These are phyloP conservation scores for Botrytis medusae DNA, from an alignment of 2,329 filamentous ascomycete species.

Conservation along the genomic window DNA sequence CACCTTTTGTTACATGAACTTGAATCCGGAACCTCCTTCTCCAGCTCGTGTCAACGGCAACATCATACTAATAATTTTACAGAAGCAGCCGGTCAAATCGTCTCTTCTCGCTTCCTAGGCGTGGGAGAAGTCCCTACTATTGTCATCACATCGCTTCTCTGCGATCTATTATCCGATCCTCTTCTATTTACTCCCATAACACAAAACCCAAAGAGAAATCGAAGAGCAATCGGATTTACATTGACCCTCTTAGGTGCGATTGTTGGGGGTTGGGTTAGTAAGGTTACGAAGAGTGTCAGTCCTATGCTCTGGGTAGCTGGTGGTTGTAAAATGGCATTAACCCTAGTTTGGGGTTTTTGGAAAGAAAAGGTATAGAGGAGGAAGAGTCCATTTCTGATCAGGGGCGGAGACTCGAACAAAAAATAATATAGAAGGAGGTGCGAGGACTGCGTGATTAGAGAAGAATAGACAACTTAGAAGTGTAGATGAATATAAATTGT, in stretches of 20 bases:
- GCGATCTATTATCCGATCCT: slow-evolving; percentile 69
- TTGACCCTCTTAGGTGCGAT: slow-evolving; percentile 51
- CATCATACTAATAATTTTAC: background rate
- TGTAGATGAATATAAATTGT: slow-evolving; percentile 5
- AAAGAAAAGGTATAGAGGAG: background rate
- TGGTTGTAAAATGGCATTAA: slow-evolving; percentile 52
- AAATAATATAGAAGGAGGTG: background rate
- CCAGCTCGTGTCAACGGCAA: background rate
- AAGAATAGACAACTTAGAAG: background rate
- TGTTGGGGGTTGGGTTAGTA: slow-evolving; percentile 46
- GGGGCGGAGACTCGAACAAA: background rate
- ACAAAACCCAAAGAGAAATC: slow-evolving; percentile 50
- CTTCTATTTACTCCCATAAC: slow-evolving; percentile 43
- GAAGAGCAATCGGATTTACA: slow-evolving; percentile 49
- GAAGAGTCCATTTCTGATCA: background rate
- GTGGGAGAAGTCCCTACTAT: slow-evolving; percentile 70
- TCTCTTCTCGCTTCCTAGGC: slow-evolving; percentile 67
- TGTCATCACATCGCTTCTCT: slow-evolving; percentile 76
- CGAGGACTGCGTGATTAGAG: background rate
- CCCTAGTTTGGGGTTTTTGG: slow-evolving; percentile 50
- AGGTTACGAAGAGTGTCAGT: slow-evolving; percentile 50
- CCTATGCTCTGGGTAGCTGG: slow-evolving; percentile 42
- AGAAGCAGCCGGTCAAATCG: slow-evolving; percentile 72
- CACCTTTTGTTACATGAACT: background rate
- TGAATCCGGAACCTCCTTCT: background rate